Evolutionary conservation across 331 rosid species (phyloP).

Genomic region (Stylosanthes scabra): DNA sequence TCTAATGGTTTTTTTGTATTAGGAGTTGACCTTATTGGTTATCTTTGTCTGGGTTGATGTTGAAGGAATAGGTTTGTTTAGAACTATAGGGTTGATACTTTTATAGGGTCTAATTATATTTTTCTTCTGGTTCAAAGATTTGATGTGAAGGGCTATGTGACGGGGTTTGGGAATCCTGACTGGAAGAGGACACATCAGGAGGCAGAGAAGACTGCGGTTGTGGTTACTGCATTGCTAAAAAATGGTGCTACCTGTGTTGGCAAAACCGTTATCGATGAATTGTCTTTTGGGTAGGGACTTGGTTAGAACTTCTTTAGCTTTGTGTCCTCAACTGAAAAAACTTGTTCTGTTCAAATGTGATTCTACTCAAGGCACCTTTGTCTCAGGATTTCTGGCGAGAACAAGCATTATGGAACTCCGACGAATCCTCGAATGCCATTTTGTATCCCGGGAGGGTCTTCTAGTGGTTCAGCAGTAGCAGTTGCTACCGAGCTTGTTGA

Average conservation of each 20-base stretch:
- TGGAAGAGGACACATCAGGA: slow-evolving; percentile 73
- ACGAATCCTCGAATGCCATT: slow-evolving; percentile 63
- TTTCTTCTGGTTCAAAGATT: slow-evolving; percentile 46
- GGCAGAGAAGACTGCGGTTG: slow-evolving; percentile 66
- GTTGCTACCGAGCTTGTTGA: slow-evolving; percentile 84
- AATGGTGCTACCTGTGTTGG: slow-evolving; percentile 84
- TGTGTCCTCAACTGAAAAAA: not conserved
- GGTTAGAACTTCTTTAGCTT: not conserved
- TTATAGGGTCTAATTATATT: slow-evolving; percentile 11
- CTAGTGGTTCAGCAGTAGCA: slow-evolving; percentile 88
- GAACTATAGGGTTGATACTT: slow-evolving; percentile 15
- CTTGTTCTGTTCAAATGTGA: slow-evolving; percentile 15
- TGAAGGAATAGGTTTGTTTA: slow-evolving; percentile 21
- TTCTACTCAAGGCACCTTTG: slow-evolving; percentile 29
- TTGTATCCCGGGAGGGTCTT: slow-evolving; percentile 80
- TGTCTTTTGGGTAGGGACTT: slow-evolving; percentile 67
- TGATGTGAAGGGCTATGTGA: slow-evolving; percentile 73
- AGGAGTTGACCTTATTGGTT: not conserved
- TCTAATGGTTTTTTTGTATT: not conserved
- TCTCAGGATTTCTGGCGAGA: slow-evolving; percentile 77
- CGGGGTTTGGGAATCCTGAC: slow-evolving; percentile 84
- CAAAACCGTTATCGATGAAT: slow-evolving; percentile 82
- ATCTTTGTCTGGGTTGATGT: slow-evolving; percentile 15
- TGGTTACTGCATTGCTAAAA: slow-evolving; percentile 67
- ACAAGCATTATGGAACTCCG: slow-evolving; percentile 78